Percentiles rank a stretch among this genome's conserved stretches.
These are phyloP conservation scores for Penicillium sp. DNA, from an alignment of 2,329 filamentous ascomycete species.

Conservation along the genomic window DNA sequence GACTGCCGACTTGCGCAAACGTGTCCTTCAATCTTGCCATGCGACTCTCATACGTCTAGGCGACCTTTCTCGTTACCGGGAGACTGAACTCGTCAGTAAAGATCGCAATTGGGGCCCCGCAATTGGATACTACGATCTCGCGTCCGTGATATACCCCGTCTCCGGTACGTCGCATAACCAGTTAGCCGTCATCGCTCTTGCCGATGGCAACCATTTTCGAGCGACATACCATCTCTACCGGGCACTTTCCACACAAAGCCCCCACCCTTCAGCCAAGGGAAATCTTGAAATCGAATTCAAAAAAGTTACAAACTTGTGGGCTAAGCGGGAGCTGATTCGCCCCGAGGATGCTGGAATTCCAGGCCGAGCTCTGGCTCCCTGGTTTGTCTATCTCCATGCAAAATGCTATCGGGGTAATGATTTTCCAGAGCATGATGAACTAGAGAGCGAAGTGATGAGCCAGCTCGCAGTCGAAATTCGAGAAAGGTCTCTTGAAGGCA, in stretches of 20 bases:
- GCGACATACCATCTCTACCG: slow-evolving; percentile 90
- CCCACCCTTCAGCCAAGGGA: slow-evolving; percentile 71
- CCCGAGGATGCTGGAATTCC: slow-evolving; percentile 55
- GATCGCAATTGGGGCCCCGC: slow-evolving; percentile 78
- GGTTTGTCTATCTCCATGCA: slow-evolving; percentile 86
- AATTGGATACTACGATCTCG: slow-evolving; percentile 81
- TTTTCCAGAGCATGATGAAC: slow-evolving; percentile 75
- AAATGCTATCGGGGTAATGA: slow-evolving; percentile 78
- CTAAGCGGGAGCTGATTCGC: slow-evolving; percentile 56
- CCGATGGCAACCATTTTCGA: slow-evolving; percentile 76
- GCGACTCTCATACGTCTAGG: slow-evolving; percentile 83
- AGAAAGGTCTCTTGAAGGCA: slow-evolving; percentile 65
- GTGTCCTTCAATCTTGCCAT: slow-evolving; percentile 76
- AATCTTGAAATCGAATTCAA: slow-evolving; percentile 84
- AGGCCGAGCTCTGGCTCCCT: slow-evolving; percentile 68
- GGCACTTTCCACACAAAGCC: slow-evolving; percentile 72
- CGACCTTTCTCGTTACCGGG: slow-evolving; percentile 86
- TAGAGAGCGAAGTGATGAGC: slow-evolving; percentile 83
- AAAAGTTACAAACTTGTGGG: slow-evolving; percentile 63
- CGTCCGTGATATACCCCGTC: slow-evolving; percentile 74
- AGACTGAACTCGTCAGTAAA: slow-evolving; percentile 71
- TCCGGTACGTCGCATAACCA: slow-evolving; percentile 88
- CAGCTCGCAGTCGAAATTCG: slow-evolving; percentile 76
- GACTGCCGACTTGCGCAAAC: slow-evolving; percentile 56
- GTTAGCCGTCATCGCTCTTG: slow-evolving; percentile 80